These are phyloP conservation scores for Corchorus capsularis DNA, from an alignment of 345 rosid species.

Conservation along the genomic window DNA sequence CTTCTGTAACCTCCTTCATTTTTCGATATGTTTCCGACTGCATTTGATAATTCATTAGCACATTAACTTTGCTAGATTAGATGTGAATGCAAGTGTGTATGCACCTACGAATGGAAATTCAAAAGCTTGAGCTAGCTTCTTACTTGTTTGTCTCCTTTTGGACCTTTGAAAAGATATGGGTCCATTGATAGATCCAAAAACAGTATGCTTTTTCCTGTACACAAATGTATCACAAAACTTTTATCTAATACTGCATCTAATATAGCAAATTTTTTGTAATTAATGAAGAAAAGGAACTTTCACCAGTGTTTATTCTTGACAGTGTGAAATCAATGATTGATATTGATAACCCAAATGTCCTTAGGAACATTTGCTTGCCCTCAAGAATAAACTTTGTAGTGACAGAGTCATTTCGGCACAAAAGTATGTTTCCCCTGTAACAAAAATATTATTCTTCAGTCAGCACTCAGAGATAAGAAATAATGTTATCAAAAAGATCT, in stretches of 20 bases:
- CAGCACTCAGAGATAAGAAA: constrained; percentile 6
- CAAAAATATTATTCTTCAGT: not conserved
- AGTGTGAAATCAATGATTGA: constrained; percentile 93
- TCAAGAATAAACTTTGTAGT: constrained; percentile 54
- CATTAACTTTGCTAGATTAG: constrained; percentile 16
- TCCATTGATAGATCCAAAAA: constrained; percentile 85
- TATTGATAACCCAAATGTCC: constrained; percentile 60
- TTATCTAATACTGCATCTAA: not conserved
- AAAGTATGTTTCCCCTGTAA: constrained; percentile 87
- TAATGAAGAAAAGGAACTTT: constrained; percentile 16
- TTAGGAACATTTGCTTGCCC: constrained; percentile 54
- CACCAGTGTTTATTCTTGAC: constrained; percentile 89
- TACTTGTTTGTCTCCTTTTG: constrained; percentile 92
- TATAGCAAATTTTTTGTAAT: not conserved
- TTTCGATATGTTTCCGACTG: constrained; percentile 93
- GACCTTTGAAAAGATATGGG: constrained; percentile 85
- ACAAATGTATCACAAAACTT: not conserved
- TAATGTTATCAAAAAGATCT: constrained; percentile 15
- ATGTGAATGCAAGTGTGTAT: not conserved
- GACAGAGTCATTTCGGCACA: constrained; percentile 61
- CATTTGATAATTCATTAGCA: constrained; percentile 25
- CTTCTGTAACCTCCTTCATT: constrained; percentile 75
- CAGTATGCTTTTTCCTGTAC: constrained; percentile 77
- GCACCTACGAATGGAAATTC: not conserved
- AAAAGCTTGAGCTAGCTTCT: constrained; percentile 18